Conservation (phyloP, 2,329 filamentous ascomycete species). For the Xylariaceae sp. region DNA sequence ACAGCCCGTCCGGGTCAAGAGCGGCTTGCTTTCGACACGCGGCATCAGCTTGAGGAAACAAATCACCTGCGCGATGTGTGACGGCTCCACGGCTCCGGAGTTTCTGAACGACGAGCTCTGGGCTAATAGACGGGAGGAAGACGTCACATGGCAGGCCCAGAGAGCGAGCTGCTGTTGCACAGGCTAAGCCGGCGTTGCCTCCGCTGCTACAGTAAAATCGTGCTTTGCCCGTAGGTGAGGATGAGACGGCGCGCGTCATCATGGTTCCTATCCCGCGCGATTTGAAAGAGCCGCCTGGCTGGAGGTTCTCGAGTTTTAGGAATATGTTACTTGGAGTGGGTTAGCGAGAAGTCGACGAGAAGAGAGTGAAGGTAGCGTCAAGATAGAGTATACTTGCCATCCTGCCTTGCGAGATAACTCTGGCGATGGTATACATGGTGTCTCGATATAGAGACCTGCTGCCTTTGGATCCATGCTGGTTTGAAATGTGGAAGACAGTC, state of each 20-base stretch:
- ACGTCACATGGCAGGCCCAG: conserved; percentile 69
- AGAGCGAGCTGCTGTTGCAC: conserved; percentile 66
- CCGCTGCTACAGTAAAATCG: conserved; percentile 81
- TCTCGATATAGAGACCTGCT: conserved; percentile 62
- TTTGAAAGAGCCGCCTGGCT: conserved; percentile 85
- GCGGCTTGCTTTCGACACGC: conserved; percentile 56
- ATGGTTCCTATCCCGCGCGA: conserved; percentile 73
- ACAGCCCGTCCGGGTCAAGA: conserved; percentile 50
- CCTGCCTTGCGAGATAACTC: conserved; percentile 67
- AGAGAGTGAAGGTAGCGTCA: neutral
- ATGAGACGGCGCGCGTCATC: conserved; percentile 46
- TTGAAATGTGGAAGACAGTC: neutral
- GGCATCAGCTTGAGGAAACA: conserved; percentile 68
- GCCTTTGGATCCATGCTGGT: conserved; percentile 32
- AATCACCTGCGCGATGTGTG: conserved; percentile 66
- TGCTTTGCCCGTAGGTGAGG: conserved; percentile 32
- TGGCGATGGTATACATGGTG: conserved; percentile 66
- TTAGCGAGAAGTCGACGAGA: neutral
- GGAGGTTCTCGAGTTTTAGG: conserved; percentile 81
- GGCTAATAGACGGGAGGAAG: conserved; percentile 66
- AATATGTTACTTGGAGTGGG: conserved; percentile 63
- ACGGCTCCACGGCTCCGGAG: conserved; percentile 65
- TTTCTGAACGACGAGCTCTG: conserved; percentile 68
- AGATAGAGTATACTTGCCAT: conserved; percentile 52
- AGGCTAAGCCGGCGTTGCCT: conserved; percentile 82